Base-by-base conservation (phyloP, 1,139 yeast genomes). In the Blastobotrys proliferans region DNA sequence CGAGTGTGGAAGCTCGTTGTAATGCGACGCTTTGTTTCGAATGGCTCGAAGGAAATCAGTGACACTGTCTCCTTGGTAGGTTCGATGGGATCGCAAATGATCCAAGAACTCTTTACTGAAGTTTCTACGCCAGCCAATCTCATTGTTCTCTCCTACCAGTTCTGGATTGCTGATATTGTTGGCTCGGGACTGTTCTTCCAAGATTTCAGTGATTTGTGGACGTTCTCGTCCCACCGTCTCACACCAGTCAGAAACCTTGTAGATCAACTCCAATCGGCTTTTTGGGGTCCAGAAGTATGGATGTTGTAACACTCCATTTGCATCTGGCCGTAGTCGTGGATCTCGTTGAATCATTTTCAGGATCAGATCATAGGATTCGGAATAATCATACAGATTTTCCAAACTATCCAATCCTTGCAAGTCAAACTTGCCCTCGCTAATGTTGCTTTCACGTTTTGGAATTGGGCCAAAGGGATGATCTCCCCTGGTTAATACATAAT, bases 381-480 rank as follows among this genome's bases (percentile, higher is more conserved):
- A 69, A 8, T 70, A 65, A 56, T 61, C 65, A 21, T 76, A 80
- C 11, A 68, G 63, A n/a, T 63, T 59, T 4, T 63, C 56, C 21
- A 69, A 68, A 11, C 38, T 40, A n/a, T 35, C 37, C 6, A 75
- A 52, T 10, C 58, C 69, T 6, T 75, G 72, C 35, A 90, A 64
- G 45, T 75, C 71, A 58, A 69, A 83, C n/a, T 74, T 73, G 16
- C 83, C 85, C 53, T 79, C 83, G 47, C 88, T 80, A 29, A 92
- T 90, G 58, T 92, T 88, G 14, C 84, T 94, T 58, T 92, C 97
- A 40, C 98, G 73, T 55, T 83, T 64, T 54, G 86, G 88, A 43
- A 87, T 70, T 56, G 85, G 94, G 10, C 98, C 98, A 68, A 86
- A 92, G 2, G 98, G 98, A 68, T 92, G 98, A n/a, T 66, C 62